Conservation (phyloP, 2,329 filamentous ascomycete genomes). For the Colletotrichum sp. region DNA sequence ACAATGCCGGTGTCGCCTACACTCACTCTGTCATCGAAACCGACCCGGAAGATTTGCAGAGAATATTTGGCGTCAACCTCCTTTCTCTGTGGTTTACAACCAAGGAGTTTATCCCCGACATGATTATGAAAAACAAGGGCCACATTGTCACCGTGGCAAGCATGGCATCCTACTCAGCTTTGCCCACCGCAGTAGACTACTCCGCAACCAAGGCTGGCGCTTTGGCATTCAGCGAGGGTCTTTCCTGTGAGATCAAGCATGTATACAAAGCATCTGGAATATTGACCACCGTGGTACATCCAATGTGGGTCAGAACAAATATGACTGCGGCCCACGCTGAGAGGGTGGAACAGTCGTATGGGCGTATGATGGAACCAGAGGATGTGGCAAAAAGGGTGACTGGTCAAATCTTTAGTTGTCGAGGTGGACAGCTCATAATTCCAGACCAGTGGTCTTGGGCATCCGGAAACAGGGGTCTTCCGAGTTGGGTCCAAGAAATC, state of each 20-base stretch:
- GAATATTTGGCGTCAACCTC: constrained; percentile 53
- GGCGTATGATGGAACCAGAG: constrained; percentile 39
- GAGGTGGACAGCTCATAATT: constrained; percentile 53
- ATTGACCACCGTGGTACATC: constrained; percentile 37
- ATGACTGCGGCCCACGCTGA: constrained; percentile 25
- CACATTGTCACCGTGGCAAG: constrained; percentile 59
- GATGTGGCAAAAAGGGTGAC: constrained; percentile 53
- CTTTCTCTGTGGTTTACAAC: constrained; percentile 50
- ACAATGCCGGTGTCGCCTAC: constrained; percentile 69
- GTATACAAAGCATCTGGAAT: constrained; percentile 40
- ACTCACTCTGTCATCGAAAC: constrained; percentile 41
- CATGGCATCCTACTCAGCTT: constrained; percentile 50
- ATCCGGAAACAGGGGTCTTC: constrained; percentile 44
- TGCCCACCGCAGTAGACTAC: constrained; percentile 56
- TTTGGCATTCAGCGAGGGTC: constrained; percentile 56
- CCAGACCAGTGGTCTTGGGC: constrained; percentile 32
- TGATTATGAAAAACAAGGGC: constrained; percentile 53
- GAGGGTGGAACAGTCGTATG: constrained; percentile 29
- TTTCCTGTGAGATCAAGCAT: constrained; percentile 39
- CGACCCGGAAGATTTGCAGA: constrained; percentile 39
- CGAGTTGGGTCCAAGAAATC: constrained; percentile 39
- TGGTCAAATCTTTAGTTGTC: constrained; percentile 52
- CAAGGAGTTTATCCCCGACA: constrained; percentile 51
- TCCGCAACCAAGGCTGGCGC: constrained; percentile 55
- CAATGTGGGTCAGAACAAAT: constrained; percentile 28